phyloP scores from a whole-genome alignment of 169 alveolate genomes.

The Plasmodium yoelii region DNA sequence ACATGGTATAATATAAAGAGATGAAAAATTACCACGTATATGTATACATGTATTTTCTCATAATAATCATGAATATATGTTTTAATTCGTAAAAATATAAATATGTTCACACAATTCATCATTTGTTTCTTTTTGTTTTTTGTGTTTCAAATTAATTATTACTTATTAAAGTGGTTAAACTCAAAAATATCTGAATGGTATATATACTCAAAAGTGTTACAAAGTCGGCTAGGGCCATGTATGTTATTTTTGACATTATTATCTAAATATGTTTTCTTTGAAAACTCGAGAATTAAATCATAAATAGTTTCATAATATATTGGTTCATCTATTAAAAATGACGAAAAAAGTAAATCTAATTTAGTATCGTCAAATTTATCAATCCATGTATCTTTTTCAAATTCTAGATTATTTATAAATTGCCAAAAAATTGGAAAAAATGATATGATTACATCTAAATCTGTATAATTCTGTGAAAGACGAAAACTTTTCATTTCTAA shows the following conservation, averaged over 20 bases:
- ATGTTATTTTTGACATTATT: conserved; percentile 40
- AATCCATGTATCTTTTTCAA: conserved; percentile 72
- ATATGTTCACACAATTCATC: background rate
- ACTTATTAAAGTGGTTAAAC: conserved; percentile 69
- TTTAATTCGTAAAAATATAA: conserved; percentile 3
- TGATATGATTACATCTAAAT: conserved; percentile 47
- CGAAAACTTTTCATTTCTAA: conserved; percentile 76
- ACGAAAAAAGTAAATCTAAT: conserved; percentile 67
- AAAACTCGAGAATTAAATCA: conserved; percentile 50
- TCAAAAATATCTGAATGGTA: conserved; percentile 74
- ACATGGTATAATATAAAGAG: background rate
- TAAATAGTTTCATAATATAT: conserved; percentile 63
- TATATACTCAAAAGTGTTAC: conserved; percentile 50
- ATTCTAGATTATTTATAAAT: conserved; percentile 30
- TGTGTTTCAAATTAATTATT: conserved; percentile 7
- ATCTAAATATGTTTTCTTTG: conserved; percentile 26
- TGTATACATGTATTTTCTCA: background rate
- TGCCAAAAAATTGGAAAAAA: conserved; percentile 69
- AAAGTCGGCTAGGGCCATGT: conserved; percentile 42
- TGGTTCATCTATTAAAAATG: conserved; percentile 56
- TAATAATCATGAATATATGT: background rate
- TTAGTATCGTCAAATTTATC: conserved; percentile 38
- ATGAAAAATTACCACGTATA: conserved; percentile 4
- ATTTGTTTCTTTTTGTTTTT: conserved; percentile 1
- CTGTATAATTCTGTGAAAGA: conserved; percentile 70